phyloP scores from a whole-genome alignment of 345 rosid species.

The Eucalyptus tenuipes region DNA sequence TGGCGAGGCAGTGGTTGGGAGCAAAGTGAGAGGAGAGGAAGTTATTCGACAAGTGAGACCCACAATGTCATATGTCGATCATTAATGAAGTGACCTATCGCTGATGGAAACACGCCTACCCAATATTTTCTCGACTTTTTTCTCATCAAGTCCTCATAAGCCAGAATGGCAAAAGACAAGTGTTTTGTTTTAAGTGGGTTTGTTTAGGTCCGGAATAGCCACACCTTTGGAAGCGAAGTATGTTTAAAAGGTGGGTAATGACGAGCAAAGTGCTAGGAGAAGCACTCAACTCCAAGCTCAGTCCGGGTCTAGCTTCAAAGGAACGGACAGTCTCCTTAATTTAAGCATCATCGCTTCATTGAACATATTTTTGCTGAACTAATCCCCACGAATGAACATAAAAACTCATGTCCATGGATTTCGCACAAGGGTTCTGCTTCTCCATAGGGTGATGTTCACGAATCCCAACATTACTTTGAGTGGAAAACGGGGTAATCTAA shows the following conservation, averaged over 20 bases:
- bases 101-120: too few relatives aligned
- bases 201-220: neutral
- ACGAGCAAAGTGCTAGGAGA: too few relatives aligned
- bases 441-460: neutral
- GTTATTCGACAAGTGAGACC: too few relatives aligned
- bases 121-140: too few relatives aligned
- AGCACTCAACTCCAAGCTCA: neutral
- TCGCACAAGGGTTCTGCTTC: neutral
- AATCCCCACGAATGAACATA: neutral
- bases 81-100: too few relatives aligned
- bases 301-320: neutral
- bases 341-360: too few relatives aligned
- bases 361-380: too few relatives aligned
- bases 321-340: too few relatives aligned
- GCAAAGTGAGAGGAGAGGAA: too few relatives aligned
- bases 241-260: constrained; percentile 12
- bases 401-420: neutral
- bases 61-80: too few relatives aligned
- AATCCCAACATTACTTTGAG: neutral
- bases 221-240: constrained; percentile 7
- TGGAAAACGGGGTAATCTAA: neutral
- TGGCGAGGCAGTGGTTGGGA: too few relatives aligned
- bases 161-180: neutral
- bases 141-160: neutral
- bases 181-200: neutral